These are phyloP conservation scores for Pyronema domesticum DNA, from an alignment of 495 filamentous ascomycete genomes.

Conservation along the genomic window DNA sequence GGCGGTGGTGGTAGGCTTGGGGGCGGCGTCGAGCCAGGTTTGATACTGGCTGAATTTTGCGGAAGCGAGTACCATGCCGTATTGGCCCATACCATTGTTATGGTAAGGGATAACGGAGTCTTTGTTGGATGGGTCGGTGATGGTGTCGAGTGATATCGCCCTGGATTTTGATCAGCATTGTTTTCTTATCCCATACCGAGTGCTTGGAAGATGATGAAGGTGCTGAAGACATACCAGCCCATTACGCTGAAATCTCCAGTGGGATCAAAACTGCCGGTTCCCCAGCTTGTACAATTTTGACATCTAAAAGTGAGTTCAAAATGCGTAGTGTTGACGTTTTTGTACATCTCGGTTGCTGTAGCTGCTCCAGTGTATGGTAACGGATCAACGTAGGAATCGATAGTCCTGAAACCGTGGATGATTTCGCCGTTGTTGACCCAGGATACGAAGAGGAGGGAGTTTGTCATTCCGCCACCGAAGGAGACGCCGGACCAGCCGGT, in stretches of 20 bases:
- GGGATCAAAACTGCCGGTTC: conserved; percentile 33
- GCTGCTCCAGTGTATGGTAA: conserved; percentile 41
- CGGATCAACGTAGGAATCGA: conserved; percentile 38
- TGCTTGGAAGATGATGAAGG: conserved; percentile 4
- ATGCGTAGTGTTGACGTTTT: conserved; percentile 33
- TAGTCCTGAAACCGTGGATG: conserved; percentile 25
- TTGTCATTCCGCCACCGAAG: conserved; percentile 26
- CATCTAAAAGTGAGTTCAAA: conserved; percentile 46
- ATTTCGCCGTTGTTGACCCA: conserved; percentile 27
- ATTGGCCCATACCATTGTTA: conserved; percentile 32
- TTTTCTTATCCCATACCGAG: conserved; percentile 15
- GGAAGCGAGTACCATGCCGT: conserved; percentile 27
- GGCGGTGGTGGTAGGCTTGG: conserved; percentile 28
- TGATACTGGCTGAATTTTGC: conserved; percentile 33
- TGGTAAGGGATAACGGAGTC: conserved; percentile 28
- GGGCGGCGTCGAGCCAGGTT: conserved; percentile 30
- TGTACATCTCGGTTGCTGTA: conserved; percentile 37
- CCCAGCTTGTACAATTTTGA: conserved; percentile 43
- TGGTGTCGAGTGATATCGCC: not conserved
- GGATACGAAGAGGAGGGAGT: conserved; percentile 26
- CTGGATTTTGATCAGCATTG: too few species aligned
- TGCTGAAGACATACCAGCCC: conserved; percentile 23
- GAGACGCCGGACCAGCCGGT: conserved; percentile 20
- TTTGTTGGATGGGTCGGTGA: conserved; percentile 20
- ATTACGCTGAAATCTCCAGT: conserved; percentile 28